Evolutionary conservation across 257 asterid genomes (phyloP).

Genomic region (Scutellaria barbata): DNA sequence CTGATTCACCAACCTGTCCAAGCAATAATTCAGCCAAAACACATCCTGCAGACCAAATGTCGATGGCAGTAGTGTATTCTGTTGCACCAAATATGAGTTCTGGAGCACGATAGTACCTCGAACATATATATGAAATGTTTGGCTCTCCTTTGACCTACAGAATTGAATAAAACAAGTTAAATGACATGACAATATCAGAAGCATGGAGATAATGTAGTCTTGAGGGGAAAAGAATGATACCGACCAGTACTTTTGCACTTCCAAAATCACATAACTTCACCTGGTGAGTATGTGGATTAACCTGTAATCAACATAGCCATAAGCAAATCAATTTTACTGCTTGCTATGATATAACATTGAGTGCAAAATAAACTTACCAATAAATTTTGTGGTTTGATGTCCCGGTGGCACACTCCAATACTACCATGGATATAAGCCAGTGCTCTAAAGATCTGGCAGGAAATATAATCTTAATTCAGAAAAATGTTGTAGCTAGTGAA

Average conservation of each 20-base stretch:
- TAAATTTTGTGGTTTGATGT: conserved; percentile 83
- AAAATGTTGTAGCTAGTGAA: neutral
- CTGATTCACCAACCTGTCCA: conserved; percentile 53
- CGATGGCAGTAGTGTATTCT: conserved; percentile 63
- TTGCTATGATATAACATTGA: neutral
- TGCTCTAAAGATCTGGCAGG: conserved; percentile 68
- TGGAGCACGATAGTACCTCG: conserved; percentile 66
- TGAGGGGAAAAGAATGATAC: conserved; percentile 27
- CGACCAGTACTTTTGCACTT: conserved; percentile 85
- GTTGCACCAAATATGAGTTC: conserved; percentile 70
- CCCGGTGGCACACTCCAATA: conserved; percentile 92
- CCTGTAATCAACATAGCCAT: conserved; percentile 48
- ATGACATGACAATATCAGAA: conserved; percentile 2
- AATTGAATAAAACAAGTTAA: conserved; percentile 23
- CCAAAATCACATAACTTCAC: conserved; percentile 95
- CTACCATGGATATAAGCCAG: conserved; percentile 76
- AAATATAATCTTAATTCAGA: conserved; percentile 2
- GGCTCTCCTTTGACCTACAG: conserved; percentile 67
- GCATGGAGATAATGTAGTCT: neutral
- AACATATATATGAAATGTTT: conserved; percentile 66
- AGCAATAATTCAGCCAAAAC: conserved; percentile 61
- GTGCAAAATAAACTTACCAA: conserved; percentile 51
- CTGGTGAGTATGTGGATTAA: conserved; percentile 89
- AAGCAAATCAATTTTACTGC: conserved; percentile 4
- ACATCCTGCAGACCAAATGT: conserved; percentile 72